Percentiles rank a stretch among this genome's conserved stretches.
phyloP scores from a whole-genome alignment of 2,329 filamentous ascomycete genomes.

The Raffaelea deltoideospora region DNA sequence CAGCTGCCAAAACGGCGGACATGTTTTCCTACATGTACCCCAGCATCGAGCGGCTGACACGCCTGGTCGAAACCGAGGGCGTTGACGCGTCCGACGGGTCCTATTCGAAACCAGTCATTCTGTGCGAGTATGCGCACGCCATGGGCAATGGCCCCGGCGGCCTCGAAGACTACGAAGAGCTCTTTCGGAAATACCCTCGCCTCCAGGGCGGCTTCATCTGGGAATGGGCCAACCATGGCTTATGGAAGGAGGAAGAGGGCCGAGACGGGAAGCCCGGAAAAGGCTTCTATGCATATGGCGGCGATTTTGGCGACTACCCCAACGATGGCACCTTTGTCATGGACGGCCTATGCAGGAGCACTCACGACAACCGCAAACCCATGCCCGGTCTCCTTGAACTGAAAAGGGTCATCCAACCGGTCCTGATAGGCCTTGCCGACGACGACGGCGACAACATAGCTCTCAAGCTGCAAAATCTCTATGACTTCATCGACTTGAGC shows the following conservation, averaged over 20 bases:
- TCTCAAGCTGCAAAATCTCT: slow-evolving; percentile 26
- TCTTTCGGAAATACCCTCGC: slow-evolving; percentile 43
- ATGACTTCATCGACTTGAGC: slow-evolving; percentile 30
- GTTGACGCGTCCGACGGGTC: slow-evolving; percentile 22
- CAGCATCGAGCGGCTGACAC: slow-evolving; percentile 31
- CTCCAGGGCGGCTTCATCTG: slow-evolving; percentile 54
- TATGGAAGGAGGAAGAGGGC: slow-evolving; percentile 32
- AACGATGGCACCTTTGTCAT: slow-evolving; percentile 48
- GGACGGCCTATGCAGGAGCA: slow-evolving; percentile 40
- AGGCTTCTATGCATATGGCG: slow-evolving; percentile 43
- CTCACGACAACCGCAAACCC: slow-evolving; percentile 27
- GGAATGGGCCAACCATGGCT: slow-evolving; percentile 50
- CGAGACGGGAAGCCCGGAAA: too few species aligned
- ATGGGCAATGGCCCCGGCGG: slow-evolving; percentile 65
- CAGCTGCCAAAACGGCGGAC: slow-evolving; percentile 42
- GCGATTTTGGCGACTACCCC: slow-evolving; percentile 45
- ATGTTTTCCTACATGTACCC: slow-evolving; percentile 58
- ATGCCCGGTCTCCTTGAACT: slow-evolving; percentile 40
- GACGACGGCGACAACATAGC: slow-evolving; percentile 15
- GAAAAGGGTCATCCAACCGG: slow-evolving; percentile 42
- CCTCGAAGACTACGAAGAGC: slow-evolving; percentile 51
- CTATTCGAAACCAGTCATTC: slow-evolving; percentile 41
- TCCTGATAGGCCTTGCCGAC: slow-evolving; percentile 23
- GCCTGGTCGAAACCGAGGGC: slow-evolving; percentile 26
- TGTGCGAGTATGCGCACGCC: slow-evolving; percentile 44